Evolutionary conservation across 176 grass and related monocot species (phyloP).

Genomic region (Aegilops umbellulata): DNA sequence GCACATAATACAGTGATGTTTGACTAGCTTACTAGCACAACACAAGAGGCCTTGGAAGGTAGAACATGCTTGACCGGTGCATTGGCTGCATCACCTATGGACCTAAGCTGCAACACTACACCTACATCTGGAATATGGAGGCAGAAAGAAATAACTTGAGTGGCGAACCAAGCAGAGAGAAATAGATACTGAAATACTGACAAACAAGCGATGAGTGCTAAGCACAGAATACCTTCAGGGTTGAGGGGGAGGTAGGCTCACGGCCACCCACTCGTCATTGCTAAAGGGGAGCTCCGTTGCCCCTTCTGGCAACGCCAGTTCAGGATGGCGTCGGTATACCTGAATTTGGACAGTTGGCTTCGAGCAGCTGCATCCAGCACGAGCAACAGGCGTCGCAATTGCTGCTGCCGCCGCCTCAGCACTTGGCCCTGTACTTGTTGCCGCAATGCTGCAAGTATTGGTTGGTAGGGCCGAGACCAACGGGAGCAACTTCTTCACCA

Average conservation of each 20-base stretch:
- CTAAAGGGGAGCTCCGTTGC: conserved; percentile 47
- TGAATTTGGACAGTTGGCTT: conserved; percentile 32
- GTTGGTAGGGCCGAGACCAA: background rate
- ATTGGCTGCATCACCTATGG: background rate
- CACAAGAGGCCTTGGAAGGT: too few relatives aligned
- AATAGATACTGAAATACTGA: background rate
- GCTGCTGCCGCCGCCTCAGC: background rate
- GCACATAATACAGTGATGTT: too few relatives aligned
- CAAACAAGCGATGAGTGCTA: background rate
- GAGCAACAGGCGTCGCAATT: background rate
- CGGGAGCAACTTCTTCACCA: background rate
- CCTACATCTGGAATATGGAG: background rate
- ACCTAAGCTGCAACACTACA: background rate
- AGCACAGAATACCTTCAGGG: conserved; percentile 40
- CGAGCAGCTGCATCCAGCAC: conserved; percentile 1
- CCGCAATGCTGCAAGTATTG: background rate
- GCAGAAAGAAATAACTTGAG: conserved; percentile 1
- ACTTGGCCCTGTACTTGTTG: background rate
- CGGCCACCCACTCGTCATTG: conserved; percentile 53
- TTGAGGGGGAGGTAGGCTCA: conserved; percentile 39
- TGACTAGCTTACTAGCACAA: background rate
- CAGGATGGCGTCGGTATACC: conserved; percentile 40
- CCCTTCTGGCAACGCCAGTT: conserved; percentile 44
- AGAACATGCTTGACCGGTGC: background rate
- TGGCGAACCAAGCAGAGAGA: background rate